These are phyloP conservation scores for Areca catechu DNA, from an alignment of 176 grass and related monocot species.

Conservation along the genomic window DNA sequence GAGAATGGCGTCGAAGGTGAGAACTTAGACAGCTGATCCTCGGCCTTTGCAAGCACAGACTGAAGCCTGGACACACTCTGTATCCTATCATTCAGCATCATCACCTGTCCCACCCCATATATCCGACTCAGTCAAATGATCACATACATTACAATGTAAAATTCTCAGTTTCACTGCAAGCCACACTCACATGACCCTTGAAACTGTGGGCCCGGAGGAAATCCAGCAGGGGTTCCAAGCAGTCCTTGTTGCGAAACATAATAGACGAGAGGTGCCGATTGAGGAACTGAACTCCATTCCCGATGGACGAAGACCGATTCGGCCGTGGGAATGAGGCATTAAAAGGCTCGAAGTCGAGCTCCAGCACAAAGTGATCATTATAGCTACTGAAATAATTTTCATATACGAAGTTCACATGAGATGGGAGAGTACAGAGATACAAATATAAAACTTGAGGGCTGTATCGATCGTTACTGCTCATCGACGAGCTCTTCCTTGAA, in stretches of 20 bases:
- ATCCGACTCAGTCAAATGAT: too few species aligned
- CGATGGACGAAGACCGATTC: constrained; percentile 73
- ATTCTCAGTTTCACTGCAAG: too few species aligned
- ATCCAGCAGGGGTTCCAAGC: constrained; percentile 73
- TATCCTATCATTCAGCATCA: constrained; percentile 97
- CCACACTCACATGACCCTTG: constrained; percentile 69
- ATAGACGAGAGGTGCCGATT: constrained; percentile 86
- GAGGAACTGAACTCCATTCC: constrained; percentile 95
- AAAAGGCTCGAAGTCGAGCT: constrained; percentile 96
- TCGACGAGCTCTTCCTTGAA: constrained; percentile 95
- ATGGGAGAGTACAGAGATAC: too few species aligned
- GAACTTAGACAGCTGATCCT: constrained; percentile 69
- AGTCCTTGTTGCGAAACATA: constrained; percentile 94
- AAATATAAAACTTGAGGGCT: neutral
- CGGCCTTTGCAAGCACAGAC: constrained; percentile 76
- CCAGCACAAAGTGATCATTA: constrained; percentile 46
- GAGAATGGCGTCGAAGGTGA: constrained; percentile 53
- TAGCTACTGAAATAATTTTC: constrained; percentile 12
- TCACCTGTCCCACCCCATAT: constrained; percentile 32
- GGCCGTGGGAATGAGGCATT: constrained; percentile 78
- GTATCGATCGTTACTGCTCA: constrained; percentile 39
- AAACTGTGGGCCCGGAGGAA: constrained; percentile 81
- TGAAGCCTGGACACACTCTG: constrained; percentile 74
- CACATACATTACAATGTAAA: too few species aligned
- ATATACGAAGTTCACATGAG: too few species aligned